Evolutionary conservation across 2,329 filamentous ascomycete genomes (phyloP), one percentile per base, ranked within the genome.

Genomic region (Colletotrichum godetiae): DNA sequence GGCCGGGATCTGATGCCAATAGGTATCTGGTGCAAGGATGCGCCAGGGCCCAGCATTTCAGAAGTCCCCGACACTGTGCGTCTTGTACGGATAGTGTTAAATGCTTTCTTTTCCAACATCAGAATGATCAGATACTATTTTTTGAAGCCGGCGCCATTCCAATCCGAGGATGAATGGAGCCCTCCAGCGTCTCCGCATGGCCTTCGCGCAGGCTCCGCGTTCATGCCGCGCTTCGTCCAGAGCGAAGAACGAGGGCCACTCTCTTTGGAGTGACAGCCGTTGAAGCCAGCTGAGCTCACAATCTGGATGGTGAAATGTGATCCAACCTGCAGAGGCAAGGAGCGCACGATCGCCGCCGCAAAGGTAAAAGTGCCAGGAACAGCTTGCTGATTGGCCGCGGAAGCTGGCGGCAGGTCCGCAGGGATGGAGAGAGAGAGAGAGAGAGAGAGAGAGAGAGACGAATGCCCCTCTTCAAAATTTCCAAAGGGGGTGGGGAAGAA

Each of bases 351-450:
- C 33, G 70, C 74, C 29, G 74, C 72, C 27, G 68, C 5, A 77
- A 74, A 63, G 6, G 79, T 82, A 65, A 77, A 82, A 83, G 83
- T 79, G 78, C 75, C 82, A 85, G 82, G 82, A 74, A 84, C 83
- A 79, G 75, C 42, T 22, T 37, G 76, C n/a, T 79, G 74, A 85
- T 86, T 86, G 84, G 84, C 58, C 79, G 80, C 82, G 80, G 81
- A 82, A 80, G 60, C 72, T 73, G 64, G 62, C 76, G 76, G 73
- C 74, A 77, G 78, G 80, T 76, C 79, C 79, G 80, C 77, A 74
- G 74, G 75, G 73, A 78, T 79, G 56, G 42, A 29, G 62, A 53
- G 77, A 75, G 76, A 29, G 62, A 53, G 77, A 75, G 76, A 27
- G 27, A 27, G 27, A 27, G 27, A 27, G 27, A 74, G 61, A 24